phyloP scores from a whole-genome alignment of 306 rosid genomes.

The Glycine latifolia region DNA sequence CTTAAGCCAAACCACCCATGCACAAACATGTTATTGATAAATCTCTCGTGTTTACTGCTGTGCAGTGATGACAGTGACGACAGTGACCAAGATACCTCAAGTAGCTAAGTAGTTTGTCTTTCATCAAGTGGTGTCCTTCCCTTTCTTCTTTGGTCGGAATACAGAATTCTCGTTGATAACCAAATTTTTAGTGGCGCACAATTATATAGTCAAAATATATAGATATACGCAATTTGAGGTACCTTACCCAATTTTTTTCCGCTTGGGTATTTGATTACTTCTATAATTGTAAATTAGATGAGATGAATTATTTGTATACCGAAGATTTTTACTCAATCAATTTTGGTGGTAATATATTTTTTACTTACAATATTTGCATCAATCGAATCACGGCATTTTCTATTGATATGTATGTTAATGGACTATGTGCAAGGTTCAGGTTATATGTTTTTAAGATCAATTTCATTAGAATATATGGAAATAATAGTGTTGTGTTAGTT shows the following conservation, averaged over 20 bases:
- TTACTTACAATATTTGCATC: neutral
- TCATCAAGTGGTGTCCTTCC: conserved; percentile 12
- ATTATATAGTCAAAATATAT: conserved; percentile 1
- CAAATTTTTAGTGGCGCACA: conserved; percentile 34
- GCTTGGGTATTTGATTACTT: conserved; percentile 48
- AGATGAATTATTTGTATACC: conserved; percentile 14
- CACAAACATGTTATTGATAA: conserved; percentile 5
- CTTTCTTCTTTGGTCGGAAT: conserved; percentile 14
- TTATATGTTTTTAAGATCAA: too few species aligned
- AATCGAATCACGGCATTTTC: too few species aligned
- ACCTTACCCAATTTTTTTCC: conserved; percentile 60
- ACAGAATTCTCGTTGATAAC: conserved; percentile 30
- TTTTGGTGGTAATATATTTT: conserved; percentile 45
- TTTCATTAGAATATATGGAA: too few species aligned
- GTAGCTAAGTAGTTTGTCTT: conserved; percentile 51
- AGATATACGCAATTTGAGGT: conserved; percentile 39
- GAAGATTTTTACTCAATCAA: conserved; percentile 26
- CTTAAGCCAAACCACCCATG: neutral
- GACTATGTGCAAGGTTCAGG: too few species aligned
- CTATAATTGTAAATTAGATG: conserved; percentile 53
- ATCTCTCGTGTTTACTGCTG: conserved; percentile 32
- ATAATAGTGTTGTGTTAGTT: neutral
- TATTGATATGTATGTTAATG: too few species aligned
- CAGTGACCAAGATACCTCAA: conserved; percentile 69
- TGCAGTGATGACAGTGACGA: conserved; percentile 90